Evolutionary conservation across 768 basidiomycete species (phyloP).

Genomic region (Auricularia sp.): DNA sequence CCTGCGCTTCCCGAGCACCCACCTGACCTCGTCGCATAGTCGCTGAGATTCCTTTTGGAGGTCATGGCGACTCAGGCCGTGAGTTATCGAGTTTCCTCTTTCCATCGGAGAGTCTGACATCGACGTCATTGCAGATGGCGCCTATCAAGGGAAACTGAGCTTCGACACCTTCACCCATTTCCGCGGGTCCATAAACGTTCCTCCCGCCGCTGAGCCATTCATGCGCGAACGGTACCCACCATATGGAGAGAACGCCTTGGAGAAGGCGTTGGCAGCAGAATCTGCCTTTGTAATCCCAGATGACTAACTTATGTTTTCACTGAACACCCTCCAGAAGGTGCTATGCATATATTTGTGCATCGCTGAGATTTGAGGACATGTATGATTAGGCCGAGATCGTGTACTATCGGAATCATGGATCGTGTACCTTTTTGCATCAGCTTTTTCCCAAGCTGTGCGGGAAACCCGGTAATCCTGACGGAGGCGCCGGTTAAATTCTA

Average conservation of each 20-base stretch:
- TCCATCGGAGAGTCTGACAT: background rate
- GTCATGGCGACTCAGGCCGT: conserved; percentile 59
- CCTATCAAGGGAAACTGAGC: conserved; percentile 40
- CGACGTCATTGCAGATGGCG: conserved; percentile 34
- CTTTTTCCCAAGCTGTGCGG: too few relatives aligned
- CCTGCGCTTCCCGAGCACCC: background rate
- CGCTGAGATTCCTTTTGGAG: conserved; percentile 38
- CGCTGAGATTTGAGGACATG: too few relatives aligned
- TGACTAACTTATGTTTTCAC: background rate
- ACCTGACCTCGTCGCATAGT: conserved; percentile 19
- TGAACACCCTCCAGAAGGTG: too few relatives aligned
- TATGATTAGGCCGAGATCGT: too few relatives aligned
- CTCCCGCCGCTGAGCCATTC: conserved; percentile 44
- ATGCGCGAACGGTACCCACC: conserved; percentile 52
- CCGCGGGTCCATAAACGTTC: conserved; percentile 41
- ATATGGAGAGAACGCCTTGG: conserved; percentile 32
- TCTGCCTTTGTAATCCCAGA: background rate
- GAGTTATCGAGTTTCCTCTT: conserved; percentile 13
- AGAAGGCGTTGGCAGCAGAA: background rate
- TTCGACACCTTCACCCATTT: conserved; percentile 47
- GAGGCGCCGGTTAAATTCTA: too few relatives aligned
- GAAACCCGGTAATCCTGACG: too few relatives aligned
- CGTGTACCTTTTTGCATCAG: too few relatives aligned
- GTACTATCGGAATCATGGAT: too few relatives aligned
- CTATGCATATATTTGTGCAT: too few relatives aligned